Base-by-base conservation (phyloP, 495 filamentous ascomycete species). In the Aspergillus indologenus region DNA sequence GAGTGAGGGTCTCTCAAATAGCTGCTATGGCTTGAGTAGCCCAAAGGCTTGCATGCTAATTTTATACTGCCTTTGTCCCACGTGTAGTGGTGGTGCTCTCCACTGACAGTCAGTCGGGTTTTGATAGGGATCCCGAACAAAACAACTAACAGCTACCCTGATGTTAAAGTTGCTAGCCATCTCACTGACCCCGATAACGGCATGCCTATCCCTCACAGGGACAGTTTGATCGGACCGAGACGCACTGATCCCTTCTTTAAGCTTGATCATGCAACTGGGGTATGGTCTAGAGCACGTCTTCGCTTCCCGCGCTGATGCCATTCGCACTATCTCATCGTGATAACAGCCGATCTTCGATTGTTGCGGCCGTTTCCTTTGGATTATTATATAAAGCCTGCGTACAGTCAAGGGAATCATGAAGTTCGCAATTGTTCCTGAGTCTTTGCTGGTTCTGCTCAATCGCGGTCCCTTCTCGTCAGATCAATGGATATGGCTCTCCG, bases 241-340 rank as follows among this genome's bases (percentile, higher is more conserved):
- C 12, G 12, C 34, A 40, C 6, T 40, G 34, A 40, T 40, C 12
- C 12, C 12, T 29, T 11, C 12, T 40, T 40, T 40, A 40, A 40
- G 34, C 34, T 40, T 15, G 34, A 40, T 15, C 7, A 7, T 40
- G 12, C 34, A 40, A 40, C 5, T 14, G 34, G 12, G 12, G 34
- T 40, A 9, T 8, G 34, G 6, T 9, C 34, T 40, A 45, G 23
- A 51, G 48, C 48, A 51, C 48, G 48, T 29, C 48, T 51, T 51
- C 48, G 48, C 48, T 11, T 51, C 48, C 23, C 48, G 48, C 48
- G 22, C 29, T 51, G 48, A 51, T 31, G 48, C 48, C 48, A 51
- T 51, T 24, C 12, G 6, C 9, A 18, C 48, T 48, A 22, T 22
- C 19, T 22, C 18, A 23, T 21, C 24, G 48, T n/a, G 24, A 51